These are phyloP conservation scores for Paralagenidium karlingii DNA, from an alignment of 352 stramenopile species.

Conservation along the genomic window DNA sequence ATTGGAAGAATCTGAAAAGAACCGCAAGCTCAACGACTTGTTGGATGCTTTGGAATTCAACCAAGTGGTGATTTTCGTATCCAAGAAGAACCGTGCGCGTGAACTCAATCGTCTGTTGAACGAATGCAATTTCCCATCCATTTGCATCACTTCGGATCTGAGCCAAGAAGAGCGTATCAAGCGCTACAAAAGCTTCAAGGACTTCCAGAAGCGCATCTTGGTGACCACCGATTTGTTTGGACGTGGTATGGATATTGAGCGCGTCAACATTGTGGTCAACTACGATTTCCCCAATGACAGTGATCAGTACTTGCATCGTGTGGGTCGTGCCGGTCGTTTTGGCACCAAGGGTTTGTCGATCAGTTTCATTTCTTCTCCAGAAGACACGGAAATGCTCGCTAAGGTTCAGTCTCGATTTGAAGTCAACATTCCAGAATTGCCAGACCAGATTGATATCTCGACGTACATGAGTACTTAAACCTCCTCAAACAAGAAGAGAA, in stretches of 20 bases:
- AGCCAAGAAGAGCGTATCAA: conserved; percentile 97
- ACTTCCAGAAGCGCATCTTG: conserved; percentile 99
- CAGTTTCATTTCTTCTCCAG: conserved; percentile 97
- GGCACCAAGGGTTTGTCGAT: conserved; percentile 99
- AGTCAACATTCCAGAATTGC: conserved; percentile 98
- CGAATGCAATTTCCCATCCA: conserved; percentile 99
- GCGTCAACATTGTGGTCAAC: conserved; percentile 99
- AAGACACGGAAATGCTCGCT: conserved; percentile 96
- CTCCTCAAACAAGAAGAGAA: conserved; percentile 3
- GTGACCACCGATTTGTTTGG: conserved; percentile 99
- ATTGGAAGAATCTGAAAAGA: conserved; percentile 98
- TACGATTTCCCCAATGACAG: conserved; percentile 99
- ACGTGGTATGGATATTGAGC: conserved; percentile 99
- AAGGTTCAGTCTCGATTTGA: conserved; percentile 99
- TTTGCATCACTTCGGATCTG: conserved; percentile 98
- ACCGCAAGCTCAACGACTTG: conserved; percentile 99
- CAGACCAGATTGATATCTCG: conserved; percentile 98
- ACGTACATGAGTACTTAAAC: conserved; percentile 94
- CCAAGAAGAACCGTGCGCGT: conserved; percentile 93
- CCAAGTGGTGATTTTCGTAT: conserved; percentile 98
- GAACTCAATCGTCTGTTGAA: conserved; percentile 97
- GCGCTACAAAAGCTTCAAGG: conserved; percentile 99
- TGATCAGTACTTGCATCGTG: conserved; percentile 99
- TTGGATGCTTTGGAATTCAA: conserved; percentile 99
- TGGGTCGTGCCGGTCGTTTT: conserved; percentile 98